These are phyloP conservation scores for Lophiostoma macrostomum DNA, from an alignment of 495 filamentous ascomycete species.

Conservation along the genomic window DNA sequence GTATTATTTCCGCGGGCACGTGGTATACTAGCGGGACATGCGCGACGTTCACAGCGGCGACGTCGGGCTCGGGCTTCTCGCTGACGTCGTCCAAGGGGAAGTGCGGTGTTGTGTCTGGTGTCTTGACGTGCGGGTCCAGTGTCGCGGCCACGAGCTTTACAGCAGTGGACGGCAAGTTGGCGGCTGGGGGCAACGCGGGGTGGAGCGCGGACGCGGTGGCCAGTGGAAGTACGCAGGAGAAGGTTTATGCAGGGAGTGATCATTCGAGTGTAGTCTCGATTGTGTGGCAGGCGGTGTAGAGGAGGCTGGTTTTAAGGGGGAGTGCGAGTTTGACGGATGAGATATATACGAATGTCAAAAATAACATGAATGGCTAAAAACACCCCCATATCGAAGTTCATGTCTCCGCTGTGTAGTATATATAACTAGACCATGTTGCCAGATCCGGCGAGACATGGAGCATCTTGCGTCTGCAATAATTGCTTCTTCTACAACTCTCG, in stretches of 20 bases:
- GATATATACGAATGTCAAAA: too few species aligned
- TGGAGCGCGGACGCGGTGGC: conserved; percentile 38
- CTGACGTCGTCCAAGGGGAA: conserved; percentile 37
- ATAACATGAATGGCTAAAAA: too few species aligned
- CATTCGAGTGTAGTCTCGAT: conserved; percentile 9
- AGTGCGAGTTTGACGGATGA: too few species aligned
- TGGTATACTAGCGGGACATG: conserved; percentile 71
- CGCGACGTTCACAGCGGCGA: conserved; percentile 58
- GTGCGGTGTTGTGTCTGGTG: conserved; percentile 36
- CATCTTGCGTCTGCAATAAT: too few species aligned
- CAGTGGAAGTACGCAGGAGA: conserved; percentile 34
- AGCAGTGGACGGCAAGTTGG: conserved; percentile 21
- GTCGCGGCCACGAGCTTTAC: conserved; percentile 35
- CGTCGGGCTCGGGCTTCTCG: conserved; percentile 32
- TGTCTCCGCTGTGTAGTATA: too few species aligned
- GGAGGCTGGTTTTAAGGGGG: not conserved
- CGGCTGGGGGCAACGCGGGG: conserved; percentile 26
- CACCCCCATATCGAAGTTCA: too few species aligned
- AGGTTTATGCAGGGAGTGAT: conserved; percentile 24
- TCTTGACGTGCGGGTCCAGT: conserved; percentile 32
- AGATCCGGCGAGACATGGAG: too few species aligned
- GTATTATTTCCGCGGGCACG: conserved; percentile 64
- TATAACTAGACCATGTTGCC: too few species aligned
- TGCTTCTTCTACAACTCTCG: too few species aligned
- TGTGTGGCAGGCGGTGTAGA: conserved; percentile 27